phyloP scores from a whole-genome alignment of 306 rosid species.

The Cucurbita ficifolia region DNA sequence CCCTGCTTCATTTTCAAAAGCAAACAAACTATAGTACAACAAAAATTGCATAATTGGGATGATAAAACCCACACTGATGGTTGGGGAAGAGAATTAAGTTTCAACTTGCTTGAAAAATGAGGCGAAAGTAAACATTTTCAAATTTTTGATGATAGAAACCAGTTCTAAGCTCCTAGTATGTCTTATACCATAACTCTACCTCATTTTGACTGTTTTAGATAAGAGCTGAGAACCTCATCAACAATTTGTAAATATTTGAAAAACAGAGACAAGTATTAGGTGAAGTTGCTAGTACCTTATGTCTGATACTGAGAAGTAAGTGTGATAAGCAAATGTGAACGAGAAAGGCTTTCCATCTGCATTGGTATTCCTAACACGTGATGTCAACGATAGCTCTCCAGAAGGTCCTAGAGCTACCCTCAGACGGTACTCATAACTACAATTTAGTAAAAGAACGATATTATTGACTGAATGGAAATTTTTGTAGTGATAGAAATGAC shows the following conservation, averaged over 20 bases:
- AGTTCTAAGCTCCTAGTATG: not conserved
- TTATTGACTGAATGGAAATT: conserved; percentile 12
- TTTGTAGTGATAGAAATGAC: not conserved
- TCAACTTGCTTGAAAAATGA: not conserved
- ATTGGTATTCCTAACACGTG: conserved; percentile 80
- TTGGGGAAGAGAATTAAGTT: not conserved
- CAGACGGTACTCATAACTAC: conserved; percentile 76
- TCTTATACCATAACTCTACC: not conserved
- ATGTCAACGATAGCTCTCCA: conserved; percentile 81
- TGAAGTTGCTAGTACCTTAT: conserved; percentile 41
- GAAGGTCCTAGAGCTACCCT: conserved; percentile 84
- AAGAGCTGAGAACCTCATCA: not conserved
- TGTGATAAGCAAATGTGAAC: conserved; percentile 90
- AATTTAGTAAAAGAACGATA: not conserved
- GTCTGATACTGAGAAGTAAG: conserved; percentile 84
- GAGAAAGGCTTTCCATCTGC: conserved; percentile 81
- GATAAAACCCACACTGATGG: not conserved
- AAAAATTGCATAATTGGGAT: not conserved
- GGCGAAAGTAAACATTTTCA: no score
- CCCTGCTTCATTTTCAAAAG: not conserved
- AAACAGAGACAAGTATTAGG: not conserved
- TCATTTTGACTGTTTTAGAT: not conserved
- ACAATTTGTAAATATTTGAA: not conserved
- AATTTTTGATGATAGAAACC: not conserved
- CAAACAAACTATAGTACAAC: not conserved